Evolutionary conservation across 108 stramenopile species (phyloP).

Genomic region (Aurantiochytrium sp.): DNA sequence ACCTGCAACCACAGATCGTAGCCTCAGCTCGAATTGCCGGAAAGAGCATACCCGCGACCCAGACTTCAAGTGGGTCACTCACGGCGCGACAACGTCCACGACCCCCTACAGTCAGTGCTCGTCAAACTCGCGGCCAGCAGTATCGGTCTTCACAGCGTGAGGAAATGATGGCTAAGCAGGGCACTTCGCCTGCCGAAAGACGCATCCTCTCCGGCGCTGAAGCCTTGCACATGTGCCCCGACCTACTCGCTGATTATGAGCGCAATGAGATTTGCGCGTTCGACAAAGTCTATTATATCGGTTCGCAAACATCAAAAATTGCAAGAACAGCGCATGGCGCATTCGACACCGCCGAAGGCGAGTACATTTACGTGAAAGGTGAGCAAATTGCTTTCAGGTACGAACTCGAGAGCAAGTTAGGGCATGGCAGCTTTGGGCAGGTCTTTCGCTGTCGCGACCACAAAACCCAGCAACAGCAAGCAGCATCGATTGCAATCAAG

Average conservation of each 20-base stretch:
- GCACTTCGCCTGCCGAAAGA: not conserved
- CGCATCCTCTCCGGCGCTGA: not conserved
- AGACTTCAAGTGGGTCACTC: too few relatives aligned
- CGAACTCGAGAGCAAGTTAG: constrained; percentile 62
- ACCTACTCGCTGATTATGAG: not conserved
- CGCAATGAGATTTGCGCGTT: not conserved
- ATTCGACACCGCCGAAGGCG: constrained; percentile 13
- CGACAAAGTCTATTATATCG: not conserved
- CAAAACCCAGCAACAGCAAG: constrained; percentile 37
- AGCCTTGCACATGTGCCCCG: not conserved
- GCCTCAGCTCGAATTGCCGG: too few relatives aligned
- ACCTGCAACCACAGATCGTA: too few relatives aligned
- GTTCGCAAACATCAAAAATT: not conserved
- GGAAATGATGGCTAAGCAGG: too few relatives aligned
- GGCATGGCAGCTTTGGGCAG: constrained; percentile 94
- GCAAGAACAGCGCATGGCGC: not conserved
- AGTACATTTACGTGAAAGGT: not conserved
- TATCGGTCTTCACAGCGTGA: too few relatives aligned
- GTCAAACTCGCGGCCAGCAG: too few relatives aligned
- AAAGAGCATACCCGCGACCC: too few relatives aligned
- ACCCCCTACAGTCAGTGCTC: too few relatives aligned
- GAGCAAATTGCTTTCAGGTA: constrained; percentile 26
- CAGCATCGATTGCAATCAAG: constrained; percentile 74
- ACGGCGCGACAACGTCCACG: too few relatives aligned
- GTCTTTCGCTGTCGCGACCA: constrained; percentile 73